A percentile compares a stretch with the other conserved stretches of the same genome.
Conservation (phyloP, 2,329 filamentous ascomycete genomes). For the Ophiostoma australiae region DNA sequence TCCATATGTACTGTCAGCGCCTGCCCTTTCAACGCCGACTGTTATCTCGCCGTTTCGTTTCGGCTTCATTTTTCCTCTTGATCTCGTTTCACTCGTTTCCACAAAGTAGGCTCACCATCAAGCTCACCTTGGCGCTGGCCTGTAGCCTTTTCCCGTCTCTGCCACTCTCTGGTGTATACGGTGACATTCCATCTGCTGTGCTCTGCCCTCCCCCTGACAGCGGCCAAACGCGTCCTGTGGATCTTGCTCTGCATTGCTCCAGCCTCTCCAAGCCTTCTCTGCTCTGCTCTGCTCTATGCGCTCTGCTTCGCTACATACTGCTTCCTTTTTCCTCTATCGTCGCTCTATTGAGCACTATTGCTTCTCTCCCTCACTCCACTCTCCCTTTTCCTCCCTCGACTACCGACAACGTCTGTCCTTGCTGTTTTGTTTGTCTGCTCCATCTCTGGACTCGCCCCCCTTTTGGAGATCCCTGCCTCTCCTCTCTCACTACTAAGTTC, state of each 20-base stretch:
- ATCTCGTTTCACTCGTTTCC: neutral
- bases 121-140: neutral
- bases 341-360: conserved; percentile 6
- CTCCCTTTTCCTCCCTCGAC: conserved; percentile 1
- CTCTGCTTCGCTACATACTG: neutral
- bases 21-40: neutral
- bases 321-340: neutral
- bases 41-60: conserved; percentile 4
- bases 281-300: neutral
- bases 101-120: neutral
- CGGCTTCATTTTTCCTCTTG: neutral
- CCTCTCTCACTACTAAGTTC: neutral
- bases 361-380: conserved; percentile 3
- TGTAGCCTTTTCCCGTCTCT: neutral
- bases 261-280: neutral
- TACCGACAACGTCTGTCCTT: neutral
- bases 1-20: neutral
- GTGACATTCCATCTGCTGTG: neutral
- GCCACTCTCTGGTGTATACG: neutral
- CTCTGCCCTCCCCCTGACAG: neutral
- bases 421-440: neutral
- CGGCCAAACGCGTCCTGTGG: conserved; percentile 7
- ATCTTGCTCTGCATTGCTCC: neutral
- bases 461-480: conserved; percentile 9
- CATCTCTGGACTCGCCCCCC: neutral